Conservation (phyloP, 306 rosid genomes). For the Quillaja saponaria region DNA sequence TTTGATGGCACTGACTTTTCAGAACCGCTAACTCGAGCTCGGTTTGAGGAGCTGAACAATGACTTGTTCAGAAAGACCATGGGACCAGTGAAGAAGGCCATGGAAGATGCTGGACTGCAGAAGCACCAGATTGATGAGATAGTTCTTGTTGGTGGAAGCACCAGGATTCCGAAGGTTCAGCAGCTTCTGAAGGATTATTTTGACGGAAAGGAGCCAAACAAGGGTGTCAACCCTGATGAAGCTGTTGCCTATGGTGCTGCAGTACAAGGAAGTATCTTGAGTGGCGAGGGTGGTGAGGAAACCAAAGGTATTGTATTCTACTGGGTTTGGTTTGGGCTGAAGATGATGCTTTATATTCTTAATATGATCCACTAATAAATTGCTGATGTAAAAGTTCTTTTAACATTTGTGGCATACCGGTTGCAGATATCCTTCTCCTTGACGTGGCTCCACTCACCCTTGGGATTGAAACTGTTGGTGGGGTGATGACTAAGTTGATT, state of each 20-base stretch:
- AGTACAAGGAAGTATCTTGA: conserved; percentile 95
- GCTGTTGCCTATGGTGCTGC: conserved; percentile 99
- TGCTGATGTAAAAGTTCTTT: background rate
- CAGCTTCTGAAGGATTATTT: conserved; percentile 93
- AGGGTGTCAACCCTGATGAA: conserved; percentile 98
- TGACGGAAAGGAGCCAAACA: conserved; percentile 96
- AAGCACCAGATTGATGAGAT: conserved; percentile 87
- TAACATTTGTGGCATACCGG: background rate
- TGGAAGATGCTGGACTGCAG: conserved; percentile 96
- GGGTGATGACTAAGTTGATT: conserved; percentile 99
- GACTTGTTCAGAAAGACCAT: conserved; percentile 97
- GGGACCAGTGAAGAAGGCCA: conserved; percentile 98
- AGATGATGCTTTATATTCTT: background rate
- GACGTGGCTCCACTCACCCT: conserved; percentile 99
- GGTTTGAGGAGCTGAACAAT: conserved; percentile 94
- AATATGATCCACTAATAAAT: background rate
- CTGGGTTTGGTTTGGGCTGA: background rate
- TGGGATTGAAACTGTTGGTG: conserved; percentile 99
- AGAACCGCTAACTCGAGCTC: conserved; percentile 89
- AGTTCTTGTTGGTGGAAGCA: conserved; percentile 97
- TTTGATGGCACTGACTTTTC: conserved; percentile 87
- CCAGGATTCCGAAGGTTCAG: conserved; percentile 94
- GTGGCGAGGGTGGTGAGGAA: conserved; percentile 98
- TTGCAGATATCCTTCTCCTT: conserved; percentile 88
- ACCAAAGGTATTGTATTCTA: conserved; percentile 66